Evolutionary conservation across 78 protist genomes (phyloP).

Genomic region (Pelomyxa schiedti): DNA sequence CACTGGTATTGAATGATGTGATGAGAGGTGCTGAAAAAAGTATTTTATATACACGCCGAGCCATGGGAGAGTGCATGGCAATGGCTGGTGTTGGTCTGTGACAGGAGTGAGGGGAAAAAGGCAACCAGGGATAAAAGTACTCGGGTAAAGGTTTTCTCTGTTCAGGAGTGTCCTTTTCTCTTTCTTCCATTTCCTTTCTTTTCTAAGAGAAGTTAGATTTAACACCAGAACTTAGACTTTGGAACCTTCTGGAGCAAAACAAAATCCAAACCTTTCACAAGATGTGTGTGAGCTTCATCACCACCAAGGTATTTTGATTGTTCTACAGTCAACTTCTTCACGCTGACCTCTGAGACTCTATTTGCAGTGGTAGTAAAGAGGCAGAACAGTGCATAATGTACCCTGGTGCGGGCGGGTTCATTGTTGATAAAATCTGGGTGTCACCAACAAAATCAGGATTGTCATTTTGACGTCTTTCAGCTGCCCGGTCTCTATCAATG

Average conservation of each 20-base stretch:
- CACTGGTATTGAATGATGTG: too few species aligned
- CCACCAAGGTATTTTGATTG: conserved; percentile 51
- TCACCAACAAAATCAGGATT: background rate
- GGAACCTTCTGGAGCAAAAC: conserved; percentile 53
- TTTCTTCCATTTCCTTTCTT: too few species aligned
- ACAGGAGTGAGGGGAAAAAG: too few species aligned
- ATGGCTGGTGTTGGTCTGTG: too few species aligned
- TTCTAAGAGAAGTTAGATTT: too few species aligned
- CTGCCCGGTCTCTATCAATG: conserved; percentile 23
- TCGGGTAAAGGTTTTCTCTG: too few species aligned
- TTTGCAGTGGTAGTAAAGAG: background rate
- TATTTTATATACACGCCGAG: too few species aligned
- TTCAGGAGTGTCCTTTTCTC: too few species aligned
- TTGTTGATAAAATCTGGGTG: background rate
- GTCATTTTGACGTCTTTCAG: background rate
- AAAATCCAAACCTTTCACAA: conserved; percentile 57
- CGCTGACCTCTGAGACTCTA: background rate
- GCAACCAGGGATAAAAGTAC: too few species aligned
- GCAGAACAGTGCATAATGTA: background rate
- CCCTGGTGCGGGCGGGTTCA: background rate
- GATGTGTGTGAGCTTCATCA: conserved; percentile 56
- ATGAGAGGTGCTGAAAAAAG: too few species aligned
- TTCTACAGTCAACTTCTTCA: background rate
- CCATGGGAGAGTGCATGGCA: too few species aligned
- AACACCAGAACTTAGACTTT: too few species aligned